Conservation (phyloP, 2,329 filamentous ascomycete genomes). For the Tolypocladium guangdongense region DNA sequence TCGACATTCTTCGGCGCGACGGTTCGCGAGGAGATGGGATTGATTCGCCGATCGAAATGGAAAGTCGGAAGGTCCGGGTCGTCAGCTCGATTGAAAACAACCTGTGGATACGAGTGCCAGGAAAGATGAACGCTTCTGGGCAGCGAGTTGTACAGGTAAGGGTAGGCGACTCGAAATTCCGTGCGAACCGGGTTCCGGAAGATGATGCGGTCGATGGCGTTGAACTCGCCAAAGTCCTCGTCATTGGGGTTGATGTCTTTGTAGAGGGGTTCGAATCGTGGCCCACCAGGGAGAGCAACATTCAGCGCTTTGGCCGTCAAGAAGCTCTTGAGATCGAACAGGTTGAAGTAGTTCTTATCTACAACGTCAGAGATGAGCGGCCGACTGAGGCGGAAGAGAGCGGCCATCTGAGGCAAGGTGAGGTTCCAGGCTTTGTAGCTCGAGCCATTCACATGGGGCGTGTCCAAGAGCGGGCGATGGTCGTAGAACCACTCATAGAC, state of each 20-base stretch:
- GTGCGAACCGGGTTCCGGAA: conserved; percentile 92
- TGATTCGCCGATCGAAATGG: conserved; percentile 96
- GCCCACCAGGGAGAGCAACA: conserved; percentile 93
- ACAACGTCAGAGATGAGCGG: conserved; percentile 85
- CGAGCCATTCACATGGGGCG: conserved; percentile 85
- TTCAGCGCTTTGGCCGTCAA: conserved; percentile 94
- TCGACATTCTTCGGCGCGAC: conserved; percentile 93
- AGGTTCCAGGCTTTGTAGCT: conserved; percentile 97
- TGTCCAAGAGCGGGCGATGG: conserved; percentile 80
- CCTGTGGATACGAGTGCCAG: conserved; percentile 89
- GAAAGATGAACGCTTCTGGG: conserved; percentile 87
- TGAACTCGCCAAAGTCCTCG: conserved; percentile 98
- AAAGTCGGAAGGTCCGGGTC: conserved; percentile 87
- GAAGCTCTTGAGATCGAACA: conserved; percentile 93
- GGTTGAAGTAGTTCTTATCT: conserved; percentile 95
- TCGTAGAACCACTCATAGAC: conserved; percentile 98
- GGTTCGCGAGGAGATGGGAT: conserved; percentile 90
- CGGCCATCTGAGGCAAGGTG: conserved; percentile 88
- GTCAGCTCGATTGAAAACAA: conserved; percentile 81
- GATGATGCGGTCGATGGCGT: conserved; percentile 97
- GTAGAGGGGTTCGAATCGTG: conserved; percentile 91
- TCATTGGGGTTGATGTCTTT: conserved; percentile 99
- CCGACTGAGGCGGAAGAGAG: conserved; percentile 81
- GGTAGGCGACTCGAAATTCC: conserved; percentile 89
- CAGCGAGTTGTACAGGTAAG: conserved; percentile 91